A percentile compares a stretch with the other conserved stretches of the same genome.
Evolutionary conservation across 805 yeast species (phyloP).

Genomic region (Suhomyces tanzawaensis): DNA sequence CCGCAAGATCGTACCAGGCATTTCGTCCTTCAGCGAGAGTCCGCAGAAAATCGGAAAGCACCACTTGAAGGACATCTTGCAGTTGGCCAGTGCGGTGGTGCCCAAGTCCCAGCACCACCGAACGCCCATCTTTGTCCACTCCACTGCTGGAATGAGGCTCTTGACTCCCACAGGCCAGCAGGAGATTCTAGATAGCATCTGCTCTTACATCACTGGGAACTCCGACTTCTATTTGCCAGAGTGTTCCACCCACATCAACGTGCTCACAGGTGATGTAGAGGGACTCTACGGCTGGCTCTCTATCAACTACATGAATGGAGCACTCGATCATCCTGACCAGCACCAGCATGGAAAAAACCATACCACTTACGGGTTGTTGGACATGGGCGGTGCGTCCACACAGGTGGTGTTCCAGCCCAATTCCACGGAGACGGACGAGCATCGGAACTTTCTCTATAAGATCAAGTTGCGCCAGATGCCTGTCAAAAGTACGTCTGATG

Average conservation of each 20-base stretch:
- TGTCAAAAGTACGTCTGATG: not conserved
- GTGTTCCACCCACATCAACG: constrained; percentile 56
- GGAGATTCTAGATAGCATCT: constrained; percentile 45
- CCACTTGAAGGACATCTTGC: constrained; percentile 49
- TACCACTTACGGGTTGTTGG: constrained; percentile 54
- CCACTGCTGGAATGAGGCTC: constrained; percentile 68
- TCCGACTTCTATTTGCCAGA: constrained; percentile 59
- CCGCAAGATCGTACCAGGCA: constrained; percentile 54
- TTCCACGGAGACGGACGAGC: constrained; percentile 41
- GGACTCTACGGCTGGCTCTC: constrained; percentile 70
- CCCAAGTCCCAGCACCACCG: constrained; percentile 59
- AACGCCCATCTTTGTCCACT: constrained; percentile 68
- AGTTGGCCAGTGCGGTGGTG: constrained; percentile 47
- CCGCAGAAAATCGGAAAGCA: constrained; percentile 52
- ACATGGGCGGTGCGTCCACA: constrained; percentile 66
- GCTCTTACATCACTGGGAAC: constrained; percentile 46
- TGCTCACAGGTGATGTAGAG: constrained; percentile 63
- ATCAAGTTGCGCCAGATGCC: constrained; percentile 42
- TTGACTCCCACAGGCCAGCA: constrained; percentile 52
- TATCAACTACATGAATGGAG: constrained; percentile 52
- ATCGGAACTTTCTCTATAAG: constrained; percentile 44
- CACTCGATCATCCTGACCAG: constrained; percentile 35
- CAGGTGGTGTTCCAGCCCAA: constrained; percentile 66
- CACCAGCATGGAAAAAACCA: constrained; percentile 45
- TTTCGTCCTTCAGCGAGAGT: constrained; percentile 47